phyloP scores from a whole-genome alignment of 2,329 filamentous ascomycete species.

The Calonectria leucothoes region DNA sequence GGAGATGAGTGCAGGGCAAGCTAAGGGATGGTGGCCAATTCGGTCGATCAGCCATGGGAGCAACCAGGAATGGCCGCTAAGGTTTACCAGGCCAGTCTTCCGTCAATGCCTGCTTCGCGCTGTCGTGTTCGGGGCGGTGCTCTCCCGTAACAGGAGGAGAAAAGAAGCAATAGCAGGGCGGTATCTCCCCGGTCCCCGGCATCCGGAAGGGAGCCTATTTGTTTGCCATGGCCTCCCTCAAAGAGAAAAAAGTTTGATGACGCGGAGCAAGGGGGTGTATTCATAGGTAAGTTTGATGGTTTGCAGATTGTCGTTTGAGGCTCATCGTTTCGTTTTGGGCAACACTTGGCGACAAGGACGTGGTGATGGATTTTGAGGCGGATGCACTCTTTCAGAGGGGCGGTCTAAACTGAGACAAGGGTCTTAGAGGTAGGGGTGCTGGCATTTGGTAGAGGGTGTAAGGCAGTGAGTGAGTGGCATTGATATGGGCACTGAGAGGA shows the following conservation, averaged over 20 bases:
- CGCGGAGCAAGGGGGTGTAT: background rate
- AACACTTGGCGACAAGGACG: slow-evolving; percentile 5
- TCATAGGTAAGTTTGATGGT: slow-evolving; percentile 21
- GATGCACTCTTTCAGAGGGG: background rate
- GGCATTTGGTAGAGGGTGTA: background rate
- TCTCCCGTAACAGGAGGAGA: slow-evolving; percentile 2
- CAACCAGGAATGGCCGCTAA: slow-evolving; percentile 26
- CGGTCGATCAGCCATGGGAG: slow-evolving; percentile 32
- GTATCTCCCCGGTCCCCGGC: slow-evolving; percentile 25
- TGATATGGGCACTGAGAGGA: background rate
- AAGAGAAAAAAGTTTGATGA: slow-evolving; percentile 6
- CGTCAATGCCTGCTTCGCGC: slow-evolving; percentile 16
- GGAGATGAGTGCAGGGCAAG: slow-evolving; percentile 32
- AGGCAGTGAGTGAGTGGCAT: slow-evolving; percentile 10
- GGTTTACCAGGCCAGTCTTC: slow-evolving; percentile 33
- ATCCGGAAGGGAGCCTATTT: slow-evolving; percentile 33
- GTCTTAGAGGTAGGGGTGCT: background rate
- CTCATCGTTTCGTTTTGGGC: background rate
- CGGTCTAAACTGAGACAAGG: slow-evolving; percentile 1
- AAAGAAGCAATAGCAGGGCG: slow-evolving; percentile 23
- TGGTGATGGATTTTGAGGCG: background rate
- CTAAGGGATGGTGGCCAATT: slow-evolving; percentile 1
- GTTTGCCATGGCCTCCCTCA: slow-evolving; percentile 19
- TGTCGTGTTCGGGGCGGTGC: slow-evolving; percentile 1
- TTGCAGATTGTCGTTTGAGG: background rate